Base-by-base conservation (phyloP, 1,284 basidiomycete species). In the Mixia osmundae region DNA sequence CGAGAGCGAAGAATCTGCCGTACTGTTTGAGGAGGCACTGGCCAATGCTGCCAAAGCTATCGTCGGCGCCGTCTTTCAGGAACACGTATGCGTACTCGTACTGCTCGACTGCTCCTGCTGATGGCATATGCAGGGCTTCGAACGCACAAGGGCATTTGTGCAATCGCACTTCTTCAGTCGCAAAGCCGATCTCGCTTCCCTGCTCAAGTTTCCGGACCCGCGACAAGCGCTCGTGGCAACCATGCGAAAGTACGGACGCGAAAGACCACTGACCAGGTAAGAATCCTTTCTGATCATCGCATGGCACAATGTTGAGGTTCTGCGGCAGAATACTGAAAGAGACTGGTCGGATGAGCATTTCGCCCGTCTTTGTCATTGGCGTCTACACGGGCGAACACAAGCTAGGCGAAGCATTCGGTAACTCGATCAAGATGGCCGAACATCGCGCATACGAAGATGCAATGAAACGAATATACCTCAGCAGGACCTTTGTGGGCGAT, bases 351-450 rank as follows among this genome's bases (percentile, higher is more conserved):
- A 68, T 71, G 45, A 77, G 78, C 3, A 78, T 79, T 48, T 74
- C 77, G 5, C 85, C 89, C 0, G 67, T 91, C 26, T 97, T 80
- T 55, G 77, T 94, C 11, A 76, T 94, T 8, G 89, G 85, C 16
- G 75, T 91, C 33, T 95, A 71, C 56, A 77, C 78, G n/a, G 68
- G 68, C 15, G 75, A 77, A 45, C 48, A 61, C 20, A 72, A 94
- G 59, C 67, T 99, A 3, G 83, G 89, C 10, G 87, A 99, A 60
- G 87, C 85, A 6, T 83, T 83, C 52, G 91, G 91, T 32, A 78
- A 72, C 48, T 83, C 78, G 12, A 62, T 94, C 40, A 71, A 70
- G 53, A 97, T 97, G 89, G 87, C 85, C 12, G 82, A 95, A 58
- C 91, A 72, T 59, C 65, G 91, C 41, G 85, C 82, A 53, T 44